Percentiles rank a stretch among this genome's conserved stretches.
phyloP scores from a whole-genome alignment of 1,284 basidiomycete species.

The Exobasidium cylindrosporum region DNA sequence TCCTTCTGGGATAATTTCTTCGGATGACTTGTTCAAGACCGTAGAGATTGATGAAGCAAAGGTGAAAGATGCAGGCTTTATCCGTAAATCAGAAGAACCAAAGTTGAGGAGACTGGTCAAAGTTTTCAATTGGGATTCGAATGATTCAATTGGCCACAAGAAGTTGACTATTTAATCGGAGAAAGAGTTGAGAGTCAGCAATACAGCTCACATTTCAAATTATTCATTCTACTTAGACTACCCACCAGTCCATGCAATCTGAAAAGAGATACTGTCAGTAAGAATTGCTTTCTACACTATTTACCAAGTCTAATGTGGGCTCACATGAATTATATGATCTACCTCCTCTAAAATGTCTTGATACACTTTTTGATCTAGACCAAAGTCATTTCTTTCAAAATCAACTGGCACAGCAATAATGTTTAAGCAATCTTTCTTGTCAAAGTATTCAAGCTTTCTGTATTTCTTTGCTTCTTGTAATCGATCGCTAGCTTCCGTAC shows the following conservation, averaged over 20 bases:
- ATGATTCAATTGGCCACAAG: background rate
- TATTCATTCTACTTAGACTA: no score
- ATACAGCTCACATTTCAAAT: background rate
- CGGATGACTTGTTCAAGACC: background rate
- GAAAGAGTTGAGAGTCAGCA: background rate
- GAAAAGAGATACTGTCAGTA: no score
- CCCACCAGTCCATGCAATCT: no score
- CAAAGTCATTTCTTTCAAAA: background rate
- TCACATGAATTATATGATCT: background rate
- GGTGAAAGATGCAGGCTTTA: background rate
- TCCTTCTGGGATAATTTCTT: background rate
- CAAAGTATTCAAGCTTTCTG: background rate
- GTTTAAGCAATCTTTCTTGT: background rate
- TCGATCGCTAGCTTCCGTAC: background rate
- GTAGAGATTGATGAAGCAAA: conserved; percentile 7
- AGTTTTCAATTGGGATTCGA: background rate
- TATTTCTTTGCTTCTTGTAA: background rate
- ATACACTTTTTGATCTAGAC: background rate
- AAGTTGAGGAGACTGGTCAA: conserved; percentile 1
- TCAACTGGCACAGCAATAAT: background rate
- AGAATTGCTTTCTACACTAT: no score
- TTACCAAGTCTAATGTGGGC: no score
- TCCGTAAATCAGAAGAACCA: background rate
- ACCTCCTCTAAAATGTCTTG: background rate
- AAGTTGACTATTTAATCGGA: conserved; percentile 7